Conservation (phyloP, 2,329 filamentous ascomycete genomes). For the Knoxdaviesia capensis region DNA sequence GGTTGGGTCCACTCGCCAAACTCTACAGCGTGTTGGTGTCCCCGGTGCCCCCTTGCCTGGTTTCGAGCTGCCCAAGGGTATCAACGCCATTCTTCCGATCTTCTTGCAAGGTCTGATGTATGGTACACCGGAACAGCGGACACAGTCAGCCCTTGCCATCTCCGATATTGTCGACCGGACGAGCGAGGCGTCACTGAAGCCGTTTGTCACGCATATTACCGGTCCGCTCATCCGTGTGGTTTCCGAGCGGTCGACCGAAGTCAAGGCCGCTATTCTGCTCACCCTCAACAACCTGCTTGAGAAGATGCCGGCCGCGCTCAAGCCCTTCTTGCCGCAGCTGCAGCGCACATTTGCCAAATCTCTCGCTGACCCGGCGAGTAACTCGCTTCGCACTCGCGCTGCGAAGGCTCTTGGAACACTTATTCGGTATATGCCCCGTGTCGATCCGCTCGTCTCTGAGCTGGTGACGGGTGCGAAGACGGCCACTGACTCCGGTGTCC, state of each 20-base stretch:
- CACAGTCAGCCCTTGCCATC: slow-evolving; percentile 78
- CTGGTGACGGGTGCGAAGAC: slow-evolving; percentile 93
- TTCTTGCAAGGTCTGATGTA: slow-evolving; percentile 98
- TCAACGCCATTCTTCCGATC: slow-evolving; percentile 88
- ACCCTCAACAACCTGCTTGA: slow-evolving; percentile 89
- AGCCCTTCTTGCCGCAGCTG: slow-evolving; percentile 90
- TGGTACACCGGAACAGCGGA: slow-evolving; percentile 77
- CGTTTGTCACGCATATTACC: slow-evolving; percentile 93
- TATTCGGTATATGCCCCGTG: slow-evolving; percentile 85
- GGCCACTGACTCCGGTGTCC: slow-evolving; percentile 56
- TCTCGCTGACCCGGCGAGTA: slow-evolving; percentile 80
- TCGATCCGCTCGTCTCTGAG: slow-evolving; percentile 83
- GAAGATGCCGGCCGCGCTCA: slow-evolving; percentile 88
- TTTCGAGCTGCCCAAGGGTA: slow-evolving; percentile 86
- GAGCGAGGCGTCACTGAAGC: slow-evolving; percentile 68
- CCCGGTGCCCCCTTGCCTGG: slow-evolving; percentile 68
- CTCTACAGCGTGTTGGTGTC: slow-evolving; percentile 74
- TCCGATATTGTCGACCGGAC: slow-evolving; percentile 92
- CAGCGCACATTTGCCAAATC: slow-evolving; percentile 95
- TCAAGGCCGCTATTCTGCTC: slow-evolving; percentile 84
- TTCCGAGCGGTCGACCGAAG: slow-evolving; percentile 85
- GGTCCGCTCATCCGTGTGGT: slow-evolving; percentile 95
- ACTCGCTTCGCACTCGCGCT: slow-evolving; percentile 67
- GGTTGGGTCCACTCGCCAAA: slow-evolving; percentile 68
- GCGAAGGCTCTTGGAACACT: slow-evolving; percentile 87